Conservation (phyloP, 1,284 basidiomycete genomes). For the Puccinia hordei region DNA sequence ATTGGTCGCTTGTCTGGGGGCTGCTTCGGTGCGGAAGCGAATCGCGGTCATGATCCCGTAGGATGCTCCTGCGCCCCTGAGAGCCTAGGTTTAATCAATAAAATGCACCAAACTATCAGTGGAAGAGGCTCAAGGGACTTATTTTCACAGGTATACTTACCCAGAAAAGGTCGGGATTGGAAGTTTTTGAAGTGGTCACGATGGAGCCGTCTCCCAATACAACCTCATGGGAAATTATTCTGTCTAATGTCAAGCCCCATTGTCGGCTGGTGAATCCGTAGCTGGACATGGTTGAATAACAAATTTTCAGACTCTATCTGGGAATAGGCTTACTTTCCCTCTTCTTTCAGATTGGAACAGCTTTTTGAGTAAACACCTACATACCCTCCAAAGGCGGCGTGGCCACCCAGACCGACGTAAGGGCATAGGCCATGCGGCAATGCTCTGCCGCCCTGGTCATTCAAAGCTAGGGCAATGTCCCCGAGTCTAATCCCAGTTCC, state of each 20-base stretch:
- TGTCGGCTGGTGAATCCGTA: constrained; percentile 56
- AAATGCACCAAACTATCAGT: too few relatives aligned
- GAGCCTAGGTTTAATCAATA: neutral
- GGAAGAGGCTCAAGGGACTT: neutral
- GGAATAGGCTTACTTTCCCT: neutral
- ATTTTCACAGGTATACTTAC: constrained; percentile 12
- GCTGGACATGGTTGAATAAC: constrained; percentile 47
- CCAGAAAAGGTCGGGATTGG: constrained; percentile 54
- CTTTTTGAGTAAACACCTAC: neutral
- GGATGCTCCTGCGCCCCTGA: constrained; percentile 33
- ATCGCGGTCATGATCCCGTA: constrained; percentile 36
- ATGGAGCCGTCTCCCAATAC: constrained; percentile 59
- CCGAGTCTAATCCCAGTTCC: constrained; percentile 58
- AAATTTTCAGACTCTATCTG: too few relatives aligned
- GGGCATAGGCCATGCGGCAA: constrained; percentile 59
- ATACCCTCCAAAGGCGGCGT: constrained; percentile 57
- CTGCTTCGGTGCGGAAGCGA: constrained; percentile 12
- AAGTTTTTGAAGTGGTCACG: constrained; percentile 52
- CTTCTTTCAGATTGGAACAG: neutral
- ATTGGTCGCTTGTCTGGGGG: constrained; percentile 3
- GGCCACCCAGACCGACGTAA: constrained; percentile 59
- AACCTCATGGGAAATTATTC: constrained; percentile 57
- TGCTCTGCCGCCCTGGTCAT: constrained; percentile 55
- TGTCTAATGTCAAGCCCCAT: constrained; percentile 59
- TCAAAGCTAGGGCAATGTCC: constrained; percentile 58